Evolutionary conservation across 306 rosid species (phyloP), one percentile per base, ranked within the genome.

Genomic region (Quercus berberidifolia): DNA sequence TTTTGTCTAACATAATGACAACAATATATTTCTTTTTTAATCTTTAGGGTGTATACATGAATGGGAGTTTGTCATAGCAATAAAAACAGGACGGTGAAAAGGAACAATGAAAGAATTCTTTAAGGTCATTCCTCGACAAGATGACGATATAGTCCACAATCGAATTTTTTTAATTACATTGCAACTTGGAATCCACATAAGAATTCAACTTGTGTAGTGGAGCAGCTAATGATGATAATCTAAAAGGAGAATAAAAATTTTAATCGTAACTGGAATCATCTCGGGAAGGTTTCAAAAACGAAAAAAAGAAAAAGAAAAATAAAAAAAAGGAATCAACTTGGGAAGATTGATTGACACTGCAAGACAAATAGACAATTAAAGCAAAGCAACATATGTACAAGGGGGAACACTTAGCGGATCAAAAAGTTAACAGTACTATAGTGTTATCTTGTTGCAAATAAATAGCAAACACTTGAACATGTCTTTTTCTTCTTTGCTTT

Each of bases 131-230:
- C 56, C 76, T 41, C 28, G 28, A 35, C 33, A 35, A 35, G 51
- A 46, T 69, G 78, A 76, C 52, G 26, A 55, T 35, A 35, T 26
- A 28, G 67, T 69, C 80, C 76, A 76, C 78, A 69, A 30, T 11
- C 21, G 17, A 23, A 52, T 43, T 46, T 26, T 70, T 76, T 55
- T 26, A 71, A 64, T 60, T 70, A 25, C 72, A 69, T 14, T 6
- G 30, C 23, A 54, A 69, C 63, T 73, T 76, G 73, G 73, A 41
- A 76, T 81, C 80, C 80, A 76, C 74, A 54, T 68, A 60, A 55
- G 86, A 33, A 55, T 82, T 70, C 85, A 70, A 76, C 84, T 84
- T 49, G 59, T 2, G 74, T 58, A 49, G 86, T 83, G 87, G 76
- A 81, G 80, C 26, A 20, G 17, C 57, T 57, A 69, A 46, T 71